Base-by-base conservation (phyloP, 2,329 filamentous ascomycete species). In the Botrytis elliptica region DNA sequence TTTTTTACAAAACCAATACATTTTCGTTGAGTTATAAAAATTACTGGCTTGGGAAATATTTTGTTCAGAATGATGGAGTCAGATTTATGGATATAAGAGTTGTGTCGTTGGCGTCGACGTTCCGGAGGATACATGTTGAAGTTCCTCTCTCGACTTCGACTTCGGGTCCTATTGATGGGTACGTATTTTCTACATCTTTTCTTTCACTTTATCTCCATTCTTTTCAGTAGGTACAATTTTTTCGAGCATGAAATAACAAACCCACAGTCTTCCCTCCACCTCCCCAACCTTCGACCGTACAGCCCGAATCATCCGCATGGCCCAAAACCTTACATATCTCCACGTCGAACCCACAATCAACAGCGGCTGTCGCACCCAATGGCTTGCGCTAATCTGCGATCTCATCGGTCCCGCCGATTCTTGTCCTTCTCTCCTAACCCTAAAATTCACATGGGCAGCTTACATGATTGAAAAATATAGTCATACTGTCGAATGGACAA, bases 211-310 rank as follows among this genome's bases (percentile, higher is more conserved):
- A 16, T 40, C 3, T 3, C 36, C 1, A 29, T 29, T 4, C 4
- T 9, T 33, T 29, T 6, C 22, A 18, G 16, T 9, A n/a, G 2
- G 12, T 20, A 6, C 18, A n/a, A 12, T 38, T 4, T 38, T 38
- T 4, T 38, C 12, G 4, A 3, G 44, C 33, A 33, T 33, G 12
- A 5, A 55, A 46, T 67, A n/a, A 67, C 46, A 55, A 7, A 20
- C 5, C 1, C 6, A 29, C 7, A 55, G 65, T n/a, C 18, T 5
- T 2, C 42, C 22, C 7, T 67, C 65, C 10, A 18, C 25, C 38
- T n/a, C 65, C 12, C 65, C 65, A 25, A 38, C 65, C 14, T 67
- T 67, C 33, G 64, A 67, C 33, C 65, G 65, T 14, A 52, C 65
- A 20, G 33, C 65, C 22, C 46, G 46, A 36, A 67, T 67, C 25